These are phyloP conservation scores for Chytriomyces sp. DNA, from an alignment of 192 early-diverging fungal species.

Conservation along the genomic window DNA sequence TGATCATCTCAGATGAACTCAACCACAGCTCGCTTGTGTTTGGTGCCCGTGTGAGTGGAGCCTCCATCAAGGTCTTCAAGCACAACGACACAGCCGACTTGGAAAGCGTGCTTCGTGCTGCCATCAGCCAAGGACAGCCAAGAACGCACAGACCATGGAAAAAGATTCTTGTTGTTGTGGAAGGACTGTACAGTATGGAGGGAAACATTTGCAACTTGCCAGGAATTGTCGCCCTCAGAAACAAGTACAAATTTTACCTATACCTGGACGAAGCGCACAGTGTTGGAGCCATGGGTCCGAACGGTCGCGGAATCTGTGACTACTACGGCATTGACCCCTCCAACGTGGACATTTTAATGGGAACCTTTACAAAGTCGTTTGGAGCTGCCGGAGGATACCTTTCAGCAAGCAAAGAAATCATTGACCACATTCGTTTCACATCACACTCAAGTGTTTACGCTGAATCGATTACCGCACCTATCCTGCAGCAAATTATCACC, in stretches of 20 bases:
- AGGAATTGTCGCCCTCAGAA: constrained; percentile 84
- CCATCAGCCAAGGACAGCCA: constrained; percentile 94
- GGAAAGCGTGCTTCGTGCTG: constrained; percentile 79
- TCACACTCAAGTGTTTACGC: constrained; percentile 88
- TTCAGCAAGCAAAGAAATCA: constrained; percentile 71
- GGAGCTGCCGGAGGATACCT: constrained; percentile 97
- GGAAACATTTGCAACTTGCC: constrained; percentile 89
- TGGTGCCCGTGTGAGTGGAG: constrained; percentile 90
- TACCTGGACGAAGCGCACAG: constrained; percentile 98
- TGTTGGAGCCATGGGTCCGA: constrained; percentile 91
- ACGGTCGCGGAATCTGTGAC: constrained; percentile 95
- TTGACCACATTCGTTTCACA: constrained; percentile 80
- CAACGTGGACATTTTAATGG: constrained; percentile 94
- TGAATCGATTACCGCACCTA: constrained; percentile 83
- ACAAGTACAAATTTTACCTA: constrained; percentile 93
- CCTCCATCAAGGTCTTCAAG: constrained; percentile 89
- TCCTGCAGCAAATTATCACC: constrained; percentile 88
- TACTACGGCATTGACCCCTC: constrained; percentile 89
- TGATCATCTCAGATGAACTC: constrained; percentile 94
- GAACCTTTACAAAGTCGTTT: constrained; percentile 98
- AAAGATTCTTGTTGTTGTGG: constrained; percentile 96
- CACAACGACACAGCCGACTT: constrained; percentile 88
- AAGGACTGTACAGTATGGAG: constrained; percentile 98
- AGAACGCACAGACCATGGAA: constrained; percentile 98
- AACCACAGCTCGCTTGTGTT: constrained; percentile 95